Conservation (phyloP, 2,329 filamentous ascomycete species). For the Ophiosphaerella korrae region DNA sequence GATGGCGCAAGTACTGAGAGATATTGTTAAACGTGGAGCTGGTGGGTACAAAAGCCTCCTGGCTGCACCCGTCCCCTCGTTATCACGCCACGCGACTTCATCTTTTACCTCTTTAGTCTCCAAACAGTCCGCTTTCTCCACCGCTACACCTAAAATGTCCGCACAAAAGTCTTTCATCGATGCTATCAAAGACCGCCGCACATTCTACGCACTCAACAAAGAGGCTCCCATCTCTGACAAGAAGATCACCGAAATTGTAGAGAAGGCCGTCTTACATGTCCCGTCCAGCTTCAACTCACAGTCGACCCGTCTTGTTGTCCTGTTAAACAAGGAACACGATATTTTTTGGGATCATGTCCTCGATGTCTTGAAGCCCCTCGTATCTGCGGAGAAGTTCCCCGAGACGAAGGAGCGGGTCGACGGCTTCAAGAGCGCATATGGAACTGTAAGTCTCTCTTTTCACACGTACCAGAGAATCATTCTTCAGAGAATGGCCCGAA, state of each 20-base stretch:
- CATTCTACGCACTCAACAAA: slow-evolving; percentile 71
- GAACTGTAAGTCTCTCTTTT: slow-evolving; percentile 64
- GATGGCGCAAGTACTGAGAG: slow-evolving; percentile 42
- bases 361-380: slow-evolving; percentile 69
- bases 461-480: background rate
- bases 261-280: slow-evolving; percentile 66
- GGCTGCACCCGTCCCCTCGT: slow-evolving; percentile 7
- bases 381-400: slow-evolving; percentile 69
- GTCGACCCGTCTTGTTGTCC: slow-evolving; percentile 75
- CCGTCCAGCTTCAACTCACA: slow-evolving; percentile 91
- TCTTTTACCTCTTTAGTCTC: slow-evolving; percentile 5
- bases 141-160: slow-evolving; percentile 45
- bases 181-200: slow-evolving; percentile 70
- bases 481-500: background rate
- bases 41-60: slow-evolving; percentile 25
- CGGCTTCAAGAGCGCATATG: slow-evolving; percentile 73
- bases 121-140: slow-evolving; percentile 14
- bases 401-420: slow-evolving; percentile 56
- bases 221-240: slow-evolving; percentile 62
- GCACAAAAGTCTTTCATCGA: slow-evolving; percentile 60
- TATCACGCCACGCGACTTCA: slow-evolving; percentile 4
- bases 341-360: slow-evolving; percentile 80
- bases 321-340: slow-evolving; percentile 82
- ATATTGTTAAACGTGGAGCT: slow-evolving; percentile 35
- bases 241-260: slow-evolving; percentile 67